These are phyloP conservation scores for Collybia sp. DNA, from an alignment of 768 basidiomycete species.

Conservation along the genomic window DNA sequence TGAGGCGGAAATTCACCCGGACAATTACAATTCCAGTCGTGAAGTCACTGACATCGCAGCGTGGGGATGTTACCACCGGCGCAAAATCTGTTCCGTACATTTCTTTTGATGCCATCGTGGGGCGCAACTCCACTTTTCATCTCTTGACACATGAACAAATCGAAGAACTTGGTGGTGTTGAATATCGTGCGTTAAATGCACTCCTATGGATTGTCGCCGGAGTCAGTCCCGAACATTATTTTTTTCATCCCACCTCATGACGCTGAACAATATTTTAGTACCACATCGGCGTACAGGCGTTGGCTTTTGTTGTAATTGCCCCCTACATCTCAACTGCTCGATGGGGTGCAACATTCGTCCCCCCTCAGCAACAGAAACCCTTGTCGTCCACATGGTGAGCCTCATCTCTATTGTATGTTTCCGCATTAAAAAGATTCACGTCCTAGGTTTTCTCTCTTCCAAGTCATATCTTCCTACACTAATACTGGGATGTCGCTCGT, in stretches of 20 bases:
- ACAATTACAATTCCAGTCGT: slow-evolving; percentile 77
- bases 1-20: slow-evolving; percentile 52
- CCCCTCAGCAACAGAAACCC: slow-evolving; percentile 19
- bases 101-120: slow-evolving; percentile 80
- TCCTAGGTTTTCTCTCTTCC: slow-evolving; percentile 78
- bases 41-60: slow-evolving; percentile 49
- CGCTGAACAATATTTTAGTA: slow-evolving; percentile 48
- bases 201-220: slow-evolving; percentile 75
- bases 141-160: slow-evolving; percentile 73
- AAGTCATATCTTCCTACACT: slow-evolving; percentile 81
- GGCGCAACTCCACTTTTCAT: slow-evolving; percentile 72
- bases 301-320: slow-evolving; percentile 69
- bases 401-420: no score
- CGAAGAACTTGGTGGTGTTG: slow-evolving; percentile 91
- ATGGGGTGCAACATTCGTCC: slow-evolving; percentile 59
- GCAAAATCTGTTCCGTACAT: slow-evolving; percentile 70
- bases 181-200: slow-evolving; percentile 80
- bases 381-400: no score
- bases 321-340: slow-evolving; percentile 66
- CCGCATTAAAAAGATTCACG: no score
- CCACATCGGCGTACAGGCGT: slow-evolving; percentile 64
- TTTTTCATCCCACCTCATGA: slow-evolving; percentile 2
- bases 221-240: slow-evolving; percentile 38
- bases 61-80: slow-evolving; percentile 31
- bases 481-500: slow-evolving; percentile 86